Evolutionary conservation across 2,329 filamentous ascomycete species (phyloP).

Genomic region (Apiospora hydei): DNA sequence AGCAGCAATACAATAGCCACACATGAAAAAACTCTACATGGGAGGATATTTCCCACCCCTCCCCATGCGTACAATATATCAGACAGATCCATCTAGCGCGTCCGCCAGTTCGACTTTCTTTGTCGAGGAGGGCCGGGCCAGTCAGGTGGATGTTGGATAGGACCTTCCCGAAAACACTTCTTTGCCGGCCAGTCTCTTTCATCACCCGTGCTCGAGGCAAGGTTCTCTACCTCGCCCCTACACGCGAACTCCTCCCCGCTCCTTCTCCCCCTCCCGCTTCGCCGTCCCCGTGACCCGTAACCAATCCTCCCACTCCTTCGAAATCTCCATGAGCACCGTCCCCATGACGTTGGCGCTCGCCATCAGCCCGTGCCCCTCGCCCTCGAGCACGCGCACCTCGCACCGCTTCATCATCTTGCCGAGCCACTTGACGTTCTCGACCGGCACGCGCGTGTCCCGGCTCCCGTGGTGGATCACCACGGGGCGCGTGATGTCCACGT

Average conservation of each 20-base stretch:
- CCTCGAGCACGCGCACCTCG: conserved; percentile 88
- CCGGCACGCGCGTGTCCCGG: conserved; percentile 87
- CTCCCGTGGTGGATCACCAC: conserved; percentile 95
- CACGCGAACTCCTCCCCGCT: conserved; percentile 26
- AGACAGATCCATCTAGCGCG: conserved; percentile 3
- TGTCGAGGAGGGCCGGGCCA: not conserved
- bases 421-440: conserved; percentile 95
- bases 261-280: conserved; percentile 20
- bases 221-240: conserved; percentile 20
- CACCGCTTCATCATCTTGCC: conserved; percentile 93
- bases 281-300: conserved; percentile 60
- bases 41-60: not conserved
- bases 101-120: not conserved
- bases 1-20: conserved; percentile 8
- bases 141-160: not conserved
- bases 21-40: not conserved
- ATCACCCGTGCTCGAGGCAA: not conserved
- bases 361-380: conserved; percentile 95
- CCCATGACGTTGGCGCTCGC: conserved; percentile 94
- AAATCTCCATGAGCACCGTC: conserved; percentile 91
- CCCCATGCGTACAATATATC: not conserved
- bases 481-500: conserved; percentile 91
- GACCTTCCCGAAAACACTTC: not conserved
- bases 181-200: too few relatives aligned
- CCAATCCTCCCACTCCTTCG: conserved; percentile 93